Evolutionary conservation across 192 early-diverging fungal species (phyloP).

Genomic region (Coemansia sp.): DNA sequence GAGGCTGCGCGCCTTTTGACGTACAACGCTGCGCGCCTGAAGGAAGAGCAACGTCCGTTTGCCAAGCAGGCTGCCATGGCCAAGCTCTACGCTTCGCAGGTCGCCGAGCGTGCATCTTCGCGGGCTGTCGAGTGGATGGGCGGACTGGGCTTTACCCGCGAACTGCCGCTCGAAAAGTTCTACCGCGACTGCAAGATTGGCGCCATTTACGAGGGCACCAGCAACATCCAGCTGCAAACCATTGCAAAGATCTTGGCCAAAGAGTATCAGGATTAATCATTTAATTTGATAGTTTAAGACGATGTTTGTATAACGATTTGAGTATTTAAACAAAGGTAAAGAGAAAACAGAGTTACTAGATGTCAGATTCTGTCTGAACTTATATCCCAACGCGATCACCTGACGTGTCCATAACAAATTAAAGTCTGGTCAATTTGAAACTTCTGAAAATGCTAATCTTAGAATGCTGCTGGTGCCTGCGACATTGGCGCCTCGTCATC

Average conservation of each 20-base stretch:
- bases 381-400: too few relatives aligned
- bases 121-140: slow-evolving; percentile 97
- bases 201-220: slow-evolving; percentile 92
- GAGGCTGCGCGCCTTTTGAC: slow-evolving; percentile 95
- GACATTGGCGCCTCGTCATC: slow-evolving; percentile 6
- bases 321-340: too few relatives aligned
- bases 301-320: too few relatives aligned
- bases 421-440: not conserved
- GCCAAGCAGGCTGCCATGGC: slow-evolving; percentile 98
- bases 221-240: slow-evolving; percentile 96
- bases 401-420: too few relatives aligned
- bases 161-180: slow-evolving; percentile 89
- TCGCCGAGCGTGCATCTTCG: slow-evolving; percentile 86
- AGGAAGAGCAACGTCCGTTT: slow-evolving; percentile 89
- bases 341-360: too few relatives aligned
- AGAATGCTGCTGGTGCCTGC: slow-evolving; percentile 5
- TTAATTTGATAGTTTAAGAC: too few relatives aligned
- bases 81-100: slow-evolving; percentile 92
- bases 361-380: too few relatives aligned
- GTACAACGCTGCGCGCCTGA: slow-evolving; percentile 94
- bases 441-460: not conserved
- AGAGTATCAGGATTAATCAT: slow-evolving; percentile 26
- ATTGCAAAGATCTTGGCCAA: slow-evolving; percentile 67
- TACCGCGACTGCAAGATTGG: slow-evolving; percentile 97
- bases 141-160: slow-evolving; percentile 95